Base-by-base conservation (phyloP, 148 eudicot genomes). In the Pharnaceum exiguum region DNA sequence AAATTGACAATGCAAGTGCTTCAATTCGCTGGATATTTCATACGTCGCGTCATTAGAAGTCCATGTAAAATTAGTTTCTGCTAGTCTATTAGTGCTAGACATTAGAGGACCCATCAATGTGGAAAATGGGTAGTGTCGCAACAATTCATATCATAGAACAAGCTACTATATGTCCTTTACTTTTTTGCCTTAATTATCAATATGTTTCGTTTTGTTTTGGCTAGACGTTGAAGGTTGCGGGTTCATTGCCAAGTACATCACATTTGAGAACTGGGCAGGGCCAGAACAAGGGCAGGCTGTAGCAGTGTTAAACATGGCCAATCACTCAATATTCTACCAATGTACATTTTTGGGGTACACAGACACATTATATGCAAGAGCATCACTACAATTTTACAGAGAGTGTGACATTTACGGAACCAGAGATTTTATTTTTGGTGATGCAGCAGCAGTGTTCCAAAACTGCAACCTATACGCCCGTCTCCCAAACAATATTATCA, bases 401-500 rank as follows among this genome's bases (percentile, higher is more conserved):
- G 58, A 53, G 11, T 33, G 42, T 21, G 44, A 53, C 28, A 33
- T 33, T 32, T 53, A 53, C 7, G 58, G 28, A 4, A 18, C 42
- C 4, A 21, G 26, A 21, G 58, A 53, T 10, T 53, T 53, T 22
- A 53, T 53, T 12, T 53, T 53, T 12, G 44, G 44, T 22, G 42
- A 53, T 11, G 58, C 42, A 11, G 17, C 16, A 33, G 42, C 28
- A 10, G 43, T 53, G 15, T 33, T 53, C 28, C 58, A 53, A 13
- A 53, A 53, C 9, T 53, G 42, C 16, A 33, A 53, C 18, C 13
- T 53, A 3, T 35, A 53, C 23, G 42, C 58, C 10, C 43, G 29
- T 9, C 42, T 53, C 7, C 28, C 58, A 22, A 33, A 53, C 58
- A 51, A 51, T 30, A 12, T 51, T 36, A 51, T 51, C 36, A 51